phyloP scores from a whole-genome alignment of 2,329 filamentous ascomycete species.

The Cladobotryum mycophilum region DNA sequence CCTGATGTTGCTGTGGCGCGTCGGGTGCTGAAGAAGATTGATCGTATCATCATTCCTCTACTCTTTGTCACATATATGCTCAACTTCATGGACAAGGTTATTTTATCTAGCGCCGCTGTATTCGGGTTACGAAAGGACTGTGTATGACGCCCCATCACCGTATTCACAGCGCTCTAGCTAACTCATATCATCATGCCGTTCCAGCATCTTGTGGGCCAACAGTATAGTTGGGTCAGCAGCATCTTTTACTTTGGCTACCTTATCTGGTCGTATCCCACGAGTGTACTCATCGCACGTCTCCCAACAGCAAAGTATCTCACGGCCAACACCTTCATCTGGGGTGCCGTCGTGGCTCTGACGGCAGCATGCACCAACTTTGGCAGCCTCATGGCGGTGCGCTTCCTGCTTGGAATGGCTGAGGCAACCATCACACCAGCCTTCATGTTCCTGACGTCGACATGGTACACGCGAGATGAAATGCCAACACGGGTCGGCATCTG shows the following conservation, averaged over 20 bases:
- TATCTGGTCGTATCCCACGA: slow-evolving; percentile 42
- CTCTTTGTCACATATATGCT: slow-evolving; percentile 52
- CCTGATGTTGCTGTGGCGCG: slow-evolving; percentile 22
- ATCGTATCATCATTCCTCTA: slow-evolving; percentile 46
- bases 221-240: slow-evolving; percentile 60
- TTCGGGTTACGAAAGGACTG: slow-evolving; percentile 47
- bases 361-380: slow-evolving; percentile 40
- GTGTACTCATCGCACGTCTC: slow-evolving; percentile 39
- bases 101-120: slow-evolving; percentile 48
- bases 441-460: slow-evolving; percentile 47
- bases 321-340: slow-evolving; percentile 42
- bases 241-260: slow-evolving; percentile 42
- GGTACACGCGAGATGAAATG: slow-evolving; percentile 42
- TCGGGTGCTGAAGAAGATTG: slow-evolving; percentile 48
- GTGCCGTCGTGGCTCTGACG: slow-evolving; percentile 36
- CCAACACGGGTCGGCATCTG: slow-evolving; percentile 49
- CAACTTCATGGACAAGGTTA: slow-evolving; percentile 56
- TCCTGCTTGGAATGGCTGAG: slow-evolving; percentile 48
- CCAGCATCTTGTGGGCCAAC: slow-evolving; percentile 25
- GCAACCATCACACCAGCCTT: slow-evolving; percentile 48
- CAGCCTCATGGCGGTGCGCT: slow-evolving; percentile 42
- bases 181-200: neutral
- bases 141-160: slow-evolving; percentile 13
- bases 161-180: slow-evolving; percentile 1
- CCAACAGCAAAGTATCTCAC: slow-evolving; percentile 41